Percentiles rank a stretch among this genome's conserved stretches.
Evolutionary conservation across 1,284 basidiomycete genomes (phyloP).

Genomic region (Tranzscheliella williamsii): DNA sequence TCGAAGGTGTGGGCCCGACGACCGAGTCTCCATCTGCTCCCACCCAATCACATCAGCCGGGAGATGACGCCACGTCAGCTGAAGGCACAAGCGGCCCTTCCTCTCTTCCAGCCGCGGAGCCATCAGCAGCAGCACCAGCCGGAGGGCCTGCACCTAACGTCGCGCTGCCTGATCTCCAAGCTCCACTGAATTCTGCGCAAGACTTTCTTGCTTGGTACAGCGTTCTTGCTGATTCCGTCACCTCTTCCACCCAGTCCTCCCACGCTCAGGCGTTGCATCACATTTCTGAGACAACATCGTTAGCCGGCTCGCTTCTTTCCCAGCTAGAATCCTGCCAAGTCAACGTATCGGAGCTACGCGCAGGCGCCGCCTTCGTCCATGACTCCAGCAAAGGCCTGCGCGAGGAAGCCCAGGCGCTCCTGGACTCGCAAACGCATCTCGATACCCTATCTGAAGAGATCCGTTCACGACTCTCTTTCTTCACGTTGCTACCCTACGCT

Average conservation of each 20-base stretch:
- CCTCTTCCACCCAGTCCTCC: constrained; percentile 36
- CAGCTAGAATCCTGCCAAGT: constrained; percentile 47
- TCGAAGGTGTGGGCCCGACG: background rate
- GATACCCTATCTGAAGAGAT: constrained; percentile 38
- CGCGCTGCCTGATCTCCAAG: constrained; percentile 15
- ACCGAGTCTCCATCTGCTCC: too few relatives aligned
- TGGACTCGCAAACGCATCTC: constrained; percentile 43
- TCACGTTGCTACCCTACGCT: constrained; percentile 47
- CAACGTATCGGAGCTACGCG: constrained; percentile 46
- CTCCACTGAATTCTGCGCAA: constrained; percentile 35
- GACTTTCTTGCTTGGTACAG: constrained; percentile 45
- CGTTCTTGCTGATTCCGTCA: constrained; percentile 33
- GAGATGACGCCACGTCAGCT: background rate
- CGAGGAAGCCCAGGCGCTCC: constrained; percentile 43
- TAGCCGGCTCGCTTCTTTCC: constrained; percentile 28
- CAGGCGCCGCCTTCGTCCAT: constrained; percentile 49
- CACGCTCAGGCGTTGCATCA: constrained; percentile 27
- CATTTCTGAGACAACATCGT: constrained; percentile 27
- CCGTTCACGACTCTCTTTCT: constrained; percentile 48
- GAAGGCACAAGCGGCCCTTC: background rate
- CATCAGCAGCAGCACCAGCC: constrained; percentile 11
- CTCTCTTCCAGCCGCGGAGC: background rate
- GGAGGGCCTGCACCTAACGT: constrained; percentile 3
- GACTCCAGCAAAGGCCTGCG: constrained; percentile 50
- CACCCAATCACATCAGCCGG: too few relatives aligned